Conservation (phyloP, 345 rosid species). For the Linum trigynum region DNA sequence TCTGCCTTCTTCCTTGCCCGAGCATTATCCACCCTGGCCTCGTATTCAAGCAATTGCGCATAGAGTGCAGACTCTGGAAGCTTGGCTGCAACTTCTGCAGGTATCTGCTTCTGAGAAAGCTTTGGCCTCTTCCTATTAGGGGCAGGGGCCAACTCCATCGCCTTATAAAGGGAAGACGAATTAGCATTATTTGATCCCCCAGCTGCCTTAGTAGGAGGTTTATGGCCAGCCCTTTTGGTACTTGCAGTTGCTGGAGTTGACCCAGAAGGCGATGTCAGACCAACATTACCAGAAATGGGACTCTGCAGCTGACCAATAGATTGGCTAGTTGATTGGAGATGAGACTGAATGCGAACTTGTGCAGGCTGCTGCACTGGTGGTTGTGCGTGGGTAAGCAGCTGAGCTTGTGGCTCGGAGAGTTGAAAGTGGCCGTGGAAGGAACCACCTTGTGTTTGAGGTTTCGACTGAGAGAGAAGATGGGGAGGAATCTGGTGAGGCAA, state of each 20-base stretch:
- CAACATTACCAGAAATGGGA: conserved; percentile 21
- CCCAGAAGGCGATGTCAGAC: conserved; percentile 22
- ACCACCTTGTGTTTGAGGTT: conserved; percentile 29
- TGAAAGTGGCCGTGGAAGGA: conserved; percentile 45
- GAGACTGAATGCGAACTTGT: conserved; percentile 16
- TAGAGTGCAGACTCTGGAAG: conserved; percentile 47
- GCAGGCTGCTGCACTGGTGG: conserved; percentile 11
- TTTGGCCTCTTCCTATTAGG: conserved; percentile 35
- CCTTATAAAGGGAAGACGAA: conserved; percentile 30
- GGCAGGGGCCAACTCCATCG: conserved; percentile 50
- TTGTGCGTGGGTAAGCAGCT: conserved; percentile 28
- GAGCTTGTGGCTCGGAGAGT: conserved; percentile 42
- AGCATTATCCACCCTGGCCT: conserved; percentile 39
- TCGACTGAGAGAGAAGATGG: conserved; percentile 26
- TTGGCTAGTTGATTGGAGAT: conserved; percentile 5
- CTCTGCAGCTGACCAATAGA: conserved; percentile 24
- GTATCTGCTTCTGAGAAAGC: conserved; percentile 41
- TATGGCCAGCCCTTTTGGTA: conserved; percentile 35
- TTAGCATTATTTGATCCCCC: conserved; percentile 32
- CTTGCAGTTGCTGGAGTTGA: conserved; percentile 33
- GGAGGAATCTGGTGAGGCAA: conserved; percentile 19
- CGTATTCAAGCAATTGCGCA: conserved; percentile 47
- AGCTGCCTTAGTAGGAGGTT: conserved; percentile 41
- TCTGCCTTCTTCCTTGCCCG: conserved; percentile 42
- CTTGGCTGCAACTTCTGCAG: conserved; percentile 38